A percentile compares a stretch with the other conserved stretches of the same genome.
These are phyloP conservation scores for Zalerion maritima DNA, from an alignment of 495 filamentous ascomycete species.

Conservation along the genomic window DNA sequence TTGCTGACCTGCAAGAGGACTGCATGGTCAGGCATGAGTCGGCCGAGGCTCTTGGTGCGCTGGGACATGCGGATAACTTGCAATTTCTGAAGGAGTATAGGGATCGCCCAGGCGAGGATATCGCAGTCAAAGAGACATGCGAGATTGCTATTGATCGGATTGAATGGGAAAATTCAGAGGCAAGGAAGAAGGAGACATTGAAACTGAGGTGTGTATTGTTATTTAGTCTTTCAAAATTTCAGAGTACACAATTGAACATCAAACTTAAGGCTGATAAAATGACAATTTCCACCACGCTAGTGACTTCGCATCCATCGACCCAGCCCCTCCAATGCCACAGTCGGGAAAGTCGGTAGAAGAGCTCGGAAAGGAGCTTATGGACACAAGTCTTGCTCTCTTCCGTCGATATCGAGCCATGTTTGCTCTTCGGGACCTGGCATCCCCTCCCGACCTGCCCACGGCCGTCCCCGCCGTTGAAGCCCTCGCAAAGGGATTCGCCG, in stretches of 20 bases:
- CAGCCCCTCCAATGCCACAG: slow-evolving; percentile 73
- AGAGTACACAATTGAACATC: slow-evolving; percentile 4
- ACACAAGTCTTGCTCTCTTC: slow-evolving; percentile 70
- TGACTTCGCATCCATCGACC: slow-evolving; percentile 90
- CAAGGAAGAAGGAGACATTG: slow-evolving; percentile 56
- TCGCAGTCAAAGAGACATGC: slow-evolving; percentile 86
- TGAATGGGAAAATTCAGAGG: slow-evolving; percentile 73
- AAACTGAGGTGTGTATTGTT: slow-evolving; percentile 48
- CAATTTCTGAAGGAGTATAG: slow-evolving; percentile 54
- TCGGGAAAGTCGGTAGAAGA: slow-evolving; percentile 50
- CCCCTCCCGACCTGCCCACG: slow-evolving; percentile 77
- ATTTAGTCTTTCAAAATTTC: slow-evolving; percentile 5
- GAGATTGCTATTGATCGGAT: slow-evolving; percentile 92
- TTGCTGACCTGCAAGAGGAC: slow-evolving; percentile 69
- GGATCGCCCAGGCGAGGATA: slow-evolving; percentile 53
- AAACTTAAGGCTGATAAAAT: slow-evolving; percentile 8
- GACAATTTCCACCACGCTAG: slow-evolving; percentile 30
- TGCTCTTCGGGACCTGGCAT: slow-evolving; percentile 80
- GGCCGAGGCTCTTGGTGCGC: slow-evolving; percentile 83
- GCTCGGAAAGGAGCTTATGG: slow-evolving; percentile 59
- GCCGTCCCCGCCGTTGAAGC: slow-evolving; percentile 71
- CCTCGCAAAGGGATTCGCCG: slow-evolving; percentile 72
- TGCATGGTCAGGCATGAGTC: slow-evolving; percentile 95
- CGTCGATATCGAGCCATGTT: slow-evolving; percentile 97
- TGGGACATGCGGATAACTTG: slow-evolving; percentile 60